phyloP scores from a whole-genome alignment of 805 yeast genomes.

The Cyberlindnera mycetangii region DNA sequence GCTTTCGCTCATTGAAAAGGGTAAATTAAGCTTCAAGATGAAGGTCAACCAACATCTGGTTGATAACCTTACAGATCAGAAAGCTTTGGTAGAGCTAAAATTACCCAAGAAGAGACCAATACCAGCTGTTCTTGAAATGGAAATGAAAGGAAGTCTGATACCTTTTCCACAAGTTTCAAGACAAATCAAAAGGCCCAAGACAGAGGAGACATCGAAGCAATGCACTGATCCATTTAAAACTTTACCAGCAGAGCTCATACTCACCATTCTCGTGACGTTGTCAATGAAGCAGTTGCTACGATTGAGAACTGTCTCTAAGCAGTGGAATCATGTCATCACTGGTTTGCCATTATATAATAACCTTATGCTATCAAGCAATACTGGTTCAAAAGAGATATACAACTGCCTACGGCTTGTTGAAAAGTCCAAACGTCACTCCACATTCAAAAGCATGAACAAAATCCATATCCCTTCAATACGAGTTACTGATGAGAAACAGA shows the following conservation, averaged over 20 bases:
- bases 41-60: conserved; percentile 14
- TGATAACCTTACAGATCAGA: conserved; percentile 12
- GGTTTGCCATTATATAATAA: conserved; percentile 18
- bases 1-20: conserved; percentile 13
- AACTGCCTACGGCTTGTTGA: conserved; percentile 17
- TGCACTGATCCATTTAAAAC: conserved; percentile 7
- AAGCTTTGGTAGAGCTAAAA: not conserved
- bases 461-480: conserved; percentile 17
- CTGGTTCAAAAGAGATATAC: conserved; percentile 16
- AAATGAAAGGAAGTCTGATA: not conserved
- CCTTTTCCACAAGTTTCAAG: not conserved
- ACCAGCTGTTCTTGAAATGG: not conserved
- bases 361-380: conserved; percentile 12
- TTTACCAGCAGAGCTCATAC: conserved; percentile 15
- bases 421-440: conserved; percentile 10
- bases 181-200: not conserved
- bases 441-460: conserved; percentile 7
- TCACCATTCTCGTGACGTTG: conserved; percentile 1
- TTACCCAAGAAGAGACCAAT: not conserved
- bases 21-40: conserved; percentile 12
- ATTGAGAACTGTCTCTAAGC: conserved; percentile 15
- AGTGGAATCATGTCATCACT: conserved; percentile 18
- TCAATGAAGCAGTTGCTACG: conserved; percentile 7
- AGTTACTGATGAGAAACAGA: conserved; percentile 22
- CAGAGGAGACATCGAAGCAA: not conserved